These are phyloP conservation scores for Epichloe brachyelytri DNA, from an alignment of 2,329 filamentous ascomycete genomes.

Conservation along the genomic window DNA sequence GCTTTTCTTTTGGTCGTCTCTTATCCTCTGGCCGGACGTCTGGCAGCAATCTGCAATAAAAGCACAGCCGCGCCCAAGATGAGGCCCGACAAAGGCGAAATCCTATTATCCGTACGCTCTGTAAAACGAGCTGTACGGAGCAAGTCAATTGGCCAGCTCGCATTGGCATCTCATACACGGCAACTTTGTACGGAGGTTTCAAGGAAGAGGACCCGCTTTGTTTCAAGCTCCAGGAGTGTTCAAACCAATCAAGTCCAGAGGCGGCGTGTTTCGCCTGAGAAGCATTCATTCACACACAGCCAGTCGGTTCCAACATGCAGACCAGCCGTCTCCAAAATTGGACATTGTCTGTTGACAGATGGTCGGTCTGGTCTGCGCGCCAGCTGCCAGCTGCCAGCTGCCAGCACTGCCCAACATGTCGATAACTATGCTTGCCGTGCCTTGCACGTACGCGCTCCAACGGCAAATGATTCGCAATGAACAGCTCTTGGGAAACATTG, in stretches of 20 bases:
- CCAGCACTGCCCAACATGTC: neutral
- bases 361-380: too few relatives aligned
- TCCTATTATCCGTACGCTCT: too few relatives aligned
- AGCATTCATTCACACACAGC: neutral
- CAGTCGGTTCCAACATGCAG: neutral
- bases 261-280: neutral
- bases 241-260: neutral
- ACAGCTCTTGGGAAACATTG: neutral
- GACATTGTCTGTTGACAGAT: too few relatives aligned
- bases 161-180: neutral
- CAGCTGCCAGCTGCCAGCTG: too few relatives aligned
- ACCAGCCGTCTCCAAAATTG: too few relatives aligned
- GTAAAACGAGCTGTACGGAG: too few relatives aligned
- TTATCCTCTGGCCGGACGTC: too few relatives aligned
- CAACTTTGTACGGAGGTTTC: neutral
- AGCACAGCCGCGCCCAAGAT: too few relatives aligned
- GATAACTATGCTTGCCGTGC: too few relatives aligned
- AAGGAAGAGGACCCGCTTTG: neutral
- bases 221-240: neutral
- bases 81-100: too few relatives aligned
- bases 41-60: too few relatives aligned
- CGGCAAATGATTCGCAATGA: constrained; percentile 1
- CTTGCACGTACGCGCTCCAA: neutral
- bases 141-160: neutral
- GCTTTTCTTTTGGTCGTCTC: neutral